phyloP scores from a whole-genome alignment of 257 asterid species.

The Solanum pennellii region DNA sequence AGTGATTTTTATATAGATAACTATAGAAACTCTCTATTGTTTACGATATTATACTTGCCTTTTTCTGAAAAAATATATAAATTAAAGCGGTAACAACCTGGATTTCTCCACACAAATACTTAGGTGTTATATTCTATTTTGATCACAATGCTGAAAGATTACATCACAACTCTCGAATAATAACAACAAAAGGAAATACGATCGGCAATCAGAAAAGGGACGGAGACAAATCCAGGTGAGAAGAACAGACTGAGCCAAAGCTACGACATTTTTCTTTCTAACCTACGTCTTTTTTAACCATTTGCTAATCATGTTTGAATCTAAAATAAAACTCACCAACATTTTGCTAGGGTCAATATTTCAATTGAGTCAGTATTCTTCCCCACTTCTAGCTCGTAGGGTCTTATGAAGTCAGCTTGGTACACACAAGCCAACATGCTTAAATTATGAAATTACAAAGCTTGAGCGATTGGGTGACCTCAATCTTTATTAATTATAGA shows the following conservation, averaged over 20 bases:
- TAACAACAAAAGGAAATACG: background rate
- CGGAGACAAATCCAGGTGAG: background rate
- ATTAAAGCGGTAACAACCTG: background rate
- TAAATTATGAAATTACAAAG: too few relatives aligned
- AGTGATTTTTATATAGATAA: background rate
- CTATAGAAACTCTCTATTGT: background rate
- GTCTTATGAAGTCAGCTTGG: background rate
- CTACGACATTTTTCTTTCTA: background rate
- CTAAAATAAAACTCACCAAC: background rate
- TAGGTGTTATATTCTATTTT: background rate
- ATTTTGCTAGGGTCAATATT: background rate
- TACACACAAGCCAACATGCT: background rate
- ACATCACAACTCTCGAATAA: background rate
- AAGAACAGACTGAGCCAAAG: background rate
- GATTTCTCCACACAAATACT: background rate
- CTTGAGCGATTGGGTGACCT: background rate
- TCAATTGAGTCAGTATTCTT: background rate
- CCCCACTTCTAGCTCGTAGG: background rate
- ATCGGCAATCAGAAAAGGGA: background rate
- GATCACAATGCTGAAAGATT: background rate
- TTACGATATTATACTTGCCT: background rate
- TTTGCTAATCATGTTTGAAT: background rate
- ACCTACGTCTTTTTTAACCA: background rate
- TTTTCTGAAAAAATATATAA: background rate
- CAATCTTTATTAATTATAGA: background rate